These are phyloP conservation scores for Rosa rugosa DNA, from an alignment of 306 rosid species.

Conservation along the genomic window DNA sequence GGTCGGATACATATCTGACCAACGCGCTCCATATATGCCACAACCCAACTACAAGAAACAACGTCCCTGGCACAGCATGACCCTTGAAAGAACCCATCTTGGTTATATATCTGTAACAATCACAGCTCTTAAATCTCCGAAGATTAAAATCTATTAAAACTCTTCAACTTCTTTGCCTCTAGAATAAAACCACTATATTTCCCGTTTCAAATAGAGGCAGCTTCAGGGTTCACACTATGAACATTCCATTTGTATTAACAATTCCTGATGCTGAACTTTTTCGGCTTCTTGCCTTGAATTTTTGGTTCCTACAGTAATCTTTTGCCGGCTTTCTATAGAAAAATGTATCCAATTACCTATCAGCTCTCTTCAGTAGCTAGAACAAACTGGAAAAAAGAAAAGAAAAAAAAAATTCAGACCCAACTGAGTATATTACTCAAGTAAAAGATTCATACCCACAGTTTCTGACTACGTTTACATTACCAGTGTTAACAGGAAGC, in stretches of 20 bases:
- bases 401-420: not conserved
- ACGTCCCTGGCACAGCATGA: constrained; percentile 89
- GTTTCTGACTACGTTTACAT: not conserved
- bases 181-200: constrained; percentile 14
- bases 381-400: not conserved
- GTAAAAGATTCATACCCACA: not conserved
- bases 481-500: not conserved
- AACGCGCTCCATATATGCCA: constrained; percentile 92
- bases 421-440: not conserved
- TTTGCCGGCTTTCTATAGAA: not conserved
- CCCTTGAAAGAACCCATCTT: constrained; percentile 95
- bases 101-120: not conserved
- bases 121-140: not conserved
- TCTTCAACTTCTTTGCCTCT: constrained; percentile 14
- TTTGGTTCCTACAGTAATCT: not conserved
- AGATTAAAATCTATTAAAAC: not conserved
- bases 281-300: constrained; percentile 21
- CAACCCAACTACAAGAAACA: constrained; percentile 78
- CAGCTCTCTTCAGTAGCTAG: not conserved
- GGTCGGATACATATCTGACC: constrained; percentile 56
- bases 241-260: too few species aligned
- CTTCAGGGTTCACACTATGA: not conserved
- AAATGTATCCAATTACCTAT: not conserved
- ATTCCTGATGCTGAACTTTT: constrained; percentile 1
- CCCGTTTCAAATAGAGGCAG: constrained; percentile 23